Base-by-base conservation (phyloP, 345 rosid genomes). In the Eucalyptus pauciflora region DNA sequence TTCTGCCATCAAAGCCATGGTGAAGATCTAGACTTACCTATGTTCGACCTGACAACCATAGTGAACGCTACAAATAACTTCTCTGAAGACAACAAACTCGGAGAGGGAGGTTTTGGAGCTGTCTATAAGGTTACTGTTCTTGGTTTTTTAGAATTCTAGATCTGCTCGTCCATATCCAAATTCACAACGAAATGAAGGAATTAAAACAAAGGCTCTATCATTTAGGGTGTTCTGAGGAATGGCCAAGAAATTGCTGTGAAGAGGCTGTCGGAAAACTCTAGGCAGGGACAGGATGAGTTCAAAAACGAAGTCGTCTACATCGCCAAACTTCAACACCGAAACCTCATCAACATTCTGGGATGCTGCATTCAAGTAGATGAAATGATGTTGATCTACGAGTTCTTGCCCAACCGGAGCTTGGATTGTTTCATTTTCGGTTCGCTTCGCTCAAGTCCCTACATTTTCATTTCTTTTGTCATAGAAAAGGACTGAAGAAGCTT, bases 91-190 rank as follows among this genome's bases (percentile, higher is more conserved):
- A 85, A 85, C 67, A 86, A 85, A 50, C 90, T 89, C 5, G 85
- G 87, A 52, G 90, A 89, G 90, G 90, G 90, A 41, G 87, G 87
- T 13, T 89, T 89, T n/a, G 90, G 90, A 60, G 81, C 83, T 48
- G 87, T 88, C 37, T 88, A 60, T 85, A 88, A 88, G 90, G 90
- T 89, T 71, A 49, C 5, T 62, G 29, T 18, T 60, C 58, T 25
- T 37, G 18, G 46, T 62, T 33, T 71, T 71, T 37, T 0, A 13
- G 80, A 71, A 33, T 33, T 71, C 81, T 33, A 71, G 10, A 9
- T 71, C 45, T 71, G 45, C 45, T 33, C 46, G 13, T 33, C 37
- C 45, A 33, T 71, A 71, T 71, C 45, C 13, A 71, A 71, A 71
- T 33, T 22, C 45, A 71, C 45, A 71, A 71, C 6, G 46, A 43